Evolutionary conservation across 75 land plant genomes (phyloP), one percentile per base, ranked within the genome.

Genomic region (Cupressus sempervirens): DNA sequence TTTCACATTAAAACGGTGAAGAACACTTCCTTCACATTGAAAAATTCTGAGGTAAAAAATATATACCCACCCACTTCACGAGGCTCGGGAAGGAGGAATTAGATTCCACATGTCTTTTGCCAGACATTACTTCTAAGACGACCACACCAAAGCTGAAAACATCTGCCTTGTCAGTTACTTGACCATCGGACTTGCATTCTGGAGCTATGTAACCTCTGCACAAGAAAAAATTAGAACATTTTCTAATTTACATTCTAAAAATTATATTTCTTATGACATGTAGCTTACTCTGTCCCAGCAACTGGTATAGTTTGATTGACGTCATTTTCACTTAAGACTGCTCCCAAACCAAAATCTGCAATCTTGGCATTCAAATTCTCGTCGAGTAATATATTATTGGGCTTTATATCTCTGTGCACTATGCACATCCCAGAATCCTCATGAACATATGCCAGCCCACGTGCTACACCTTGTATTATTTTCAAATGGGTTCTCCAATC

Each of bases 321-420:
- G 5, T 12, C 30, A 45, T 45, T 45, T 23, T 79, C 30, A 9
- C 23, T 6, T 82, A 89, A 48, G 67, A 89, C 82, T 82, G 65
- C 16, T n/a, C 86, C 90, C 45, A 89, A 70, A 29, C 88, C 90
- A 70, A 86, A 86, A 82, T 86, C 88, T 0, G 86, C 85, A 67
- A 87, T 83, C 30, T 82, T 83, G 2, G 91, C 86, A 35, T 86
- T 84, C 30, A 89, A 84, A 43, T 90, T 86, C 13, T 84, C 75
- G 35, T 83, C 91, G 30, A 90, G 84, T 4, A 90, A 82, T 32
- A 90, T 89, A 36, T 90, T 90, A 70, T 80, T 62, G 8, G 88
- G 68, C 77, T 90, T 89, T 68, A 90, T 90, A 84, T 90, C 91
- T 38, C 91, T 79, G 73, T 90, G 91, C 34, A 90, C 87, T 26